Percentiles rank a stretch among this genome's conserved stretches.
Conservation (phyloP, 31 red algal genomes). For the Bonnemaisonia californica region DNA sequence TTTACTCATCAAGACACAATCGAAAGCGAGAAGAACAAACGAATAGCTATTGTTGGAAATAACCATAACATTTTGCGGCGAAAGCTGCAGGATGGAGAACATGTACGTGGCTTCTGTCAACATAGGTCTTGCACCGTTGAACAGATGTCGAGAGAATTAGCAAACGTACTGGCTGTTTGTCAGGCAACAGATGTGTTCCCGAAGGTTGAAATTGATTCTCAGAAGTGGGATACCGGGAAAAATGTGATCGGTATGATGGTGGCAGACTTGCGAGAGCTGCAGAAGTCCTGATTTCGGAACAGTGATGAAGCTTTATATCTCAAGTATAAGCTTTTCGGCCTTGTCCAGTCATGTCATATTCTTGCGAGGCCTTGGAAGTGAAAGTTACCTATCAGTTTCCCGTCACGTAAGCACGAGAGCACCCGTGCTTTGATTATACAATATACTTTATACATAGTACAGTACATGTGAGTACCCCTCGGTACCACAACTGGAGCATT, state of each 20-base stretch:
- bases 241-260: slow-evolving; percentile 29
- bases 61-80: background rate
- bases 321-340: no score
- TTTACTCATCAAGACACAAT: background rate
- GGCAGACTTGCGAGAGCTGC: slow-evolving; percentile 16
- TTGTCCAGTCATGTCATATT: no score
- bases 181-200: slow-evolving; percentile 19
- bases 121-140: background rate
- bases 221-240: background rate
- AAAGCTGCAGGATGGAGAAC: background rate
- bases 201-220: background rate
- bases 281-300: background rate
- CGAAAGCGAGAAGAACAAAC: background rate
- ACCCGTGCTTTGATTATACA: no score
- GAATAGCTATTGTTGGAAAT: slow-evolving; percentile 10
- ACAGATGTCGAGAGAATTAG: slow-evolving; percentile 23
- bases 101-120: background rate
- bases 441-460: no score
- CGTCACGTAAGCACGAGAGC: no score
- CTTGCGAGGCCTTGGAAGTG: no score
- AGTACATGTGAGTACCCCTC: no score
- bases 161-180: slow-evolving; percentile 29
- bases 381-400: no score
- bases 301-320: no score
- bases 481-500: no score